Conservation (phyloP, 2,329 filamentous ascomycete species). For the Sclerotinia nivalis region DNA sequence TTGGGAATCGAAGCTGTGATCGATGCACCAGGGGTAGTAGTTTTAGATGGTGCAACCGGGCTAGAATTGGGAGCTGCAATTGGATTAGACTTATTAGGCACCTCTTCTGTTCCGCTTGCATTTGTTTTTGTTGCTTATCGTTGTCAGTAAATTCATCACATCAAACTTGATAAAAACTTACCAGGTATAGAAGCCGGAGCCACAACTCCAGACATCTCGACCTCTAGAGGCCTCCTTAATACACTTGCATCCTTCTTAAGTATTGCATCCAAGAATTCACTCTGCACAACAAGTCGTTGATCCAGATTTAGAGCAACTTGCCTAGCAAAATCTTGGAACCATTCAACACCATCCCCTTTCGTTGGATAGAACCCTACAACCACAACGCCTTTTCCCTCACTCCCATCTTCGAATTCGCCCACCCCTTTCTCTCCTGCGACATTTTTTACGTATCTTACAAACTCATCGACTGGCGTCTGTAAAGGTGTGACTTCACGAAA, state of each 20-base stretch:
- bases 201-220: slow-evolving; percentile 43
- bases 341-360: slow-evolving; percentile 56
- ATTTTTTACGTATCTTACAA: slow-evolving; percentile 74
- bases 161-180: slow-evolving; percentile 25
- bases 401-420: slow-evolving; percentile 63
- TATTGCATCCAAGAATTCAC: slow-evolving; percentile 89
- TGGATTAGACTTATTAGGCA: neutral
- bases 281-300: slow-evolving; percentile 83
- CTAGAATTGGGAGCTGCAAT: slow-evolving; percentile 17
- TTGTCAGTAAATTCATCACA: slow-evolving; percentile 8
- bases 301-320: slow-evolving; percentile 71
- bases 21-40: slow-evolving; percentile 14
- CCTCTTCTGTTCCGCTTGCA: neutral
- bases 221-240: slow-evolving; percentile 67
- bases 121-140: slow-evolving; percentile 28
- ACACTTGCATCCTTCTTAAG: slow-evolving; percentile 74
- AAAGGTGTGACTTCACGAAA: slow-evolving; percentile 61
- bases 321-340: slow-evolving; percentile 69
- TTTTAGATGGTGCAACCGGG: neutral
- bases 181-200: slow-evolving; percentile 38
- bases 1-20: slow-evolving; percentile 29
- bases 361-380: slow-evolving; percentile 71
- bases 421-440: slow-evolving; percentile 73
- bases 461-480: slow-evolving; percentile 69
- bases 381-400: slow-evolving; percentile 70